Conservation (phyloP, 768 basidiomycete genomes). For the Rhizopogon sp. region DNA sequence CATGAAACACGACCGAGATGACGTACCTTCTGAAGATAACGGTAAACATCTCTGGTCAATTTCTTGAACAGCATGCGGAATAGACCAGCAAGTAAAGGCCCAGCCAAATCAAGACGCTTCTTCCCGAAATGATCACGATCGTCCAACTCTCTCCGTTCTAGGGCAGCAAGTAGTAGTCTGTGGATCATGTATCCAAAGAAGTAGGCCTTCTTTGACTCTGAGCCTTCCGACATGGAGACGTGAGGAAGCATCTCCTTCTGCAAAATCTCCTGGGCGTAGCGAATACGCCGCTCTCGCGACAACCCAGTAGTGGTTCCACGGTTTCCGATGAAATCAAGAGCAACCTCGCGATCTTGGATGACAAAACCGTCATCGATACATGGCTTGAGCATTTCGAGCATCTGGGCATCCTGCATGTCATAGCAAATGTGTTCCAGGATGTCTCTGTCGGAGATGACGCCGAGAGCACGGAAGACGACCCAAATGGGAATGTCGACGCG, state of each 20-base stretch:
- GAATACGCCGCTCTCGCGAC: constrained; percentile 86
- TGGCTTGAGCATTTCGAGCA: constrained; percentile 97
- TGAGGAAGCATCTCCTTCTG: constrained; percentile 99
- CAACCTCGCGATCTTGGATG: constrained; percentile 95
- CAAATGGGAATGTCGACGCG: constrained; percentile 98
- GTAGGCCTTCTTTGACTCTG: constrained; percentile 97
- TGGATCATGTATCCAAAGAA: constrained; percentile 99
- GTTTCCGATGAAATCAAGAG: constrained; percentile 97
- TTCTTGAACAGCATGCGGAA: constrained; percentile 98
- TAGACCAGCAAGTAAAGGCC: constrained; percentile 91
- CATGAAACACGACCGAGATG: neutral
- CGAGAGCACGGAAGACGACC: constrained; percentile 97
- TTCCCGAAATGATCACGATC: constrained; percentile 99
- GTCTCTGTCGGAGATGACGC: constrained; percentile 95
- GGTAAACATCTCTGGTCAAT: constrained; percentile 93
- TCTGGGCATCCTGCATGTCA: constrained; percentile 91
- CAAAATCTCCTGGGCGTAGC: constrained; percentile 95
- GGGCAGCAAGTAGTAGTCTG: constrained; percentile 85
- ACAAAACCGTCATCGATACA: constrained; percentile 99
- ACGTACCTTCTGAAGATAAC: constrained; percentile 90
- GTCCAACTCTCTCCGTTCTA: constrained; percentile 93
- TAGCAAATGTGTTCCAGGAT: constrained; percentile 99
- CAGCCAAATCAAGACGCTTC: constrained; percentile 94
- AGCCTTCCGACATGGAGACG: constrained; percentile 92
- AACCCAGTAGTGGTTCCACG: constrained; percentile 94